Base-by-base conservation (phyloP, 148 eudicot genomes). In the Persicaria maculosa region DNA sequence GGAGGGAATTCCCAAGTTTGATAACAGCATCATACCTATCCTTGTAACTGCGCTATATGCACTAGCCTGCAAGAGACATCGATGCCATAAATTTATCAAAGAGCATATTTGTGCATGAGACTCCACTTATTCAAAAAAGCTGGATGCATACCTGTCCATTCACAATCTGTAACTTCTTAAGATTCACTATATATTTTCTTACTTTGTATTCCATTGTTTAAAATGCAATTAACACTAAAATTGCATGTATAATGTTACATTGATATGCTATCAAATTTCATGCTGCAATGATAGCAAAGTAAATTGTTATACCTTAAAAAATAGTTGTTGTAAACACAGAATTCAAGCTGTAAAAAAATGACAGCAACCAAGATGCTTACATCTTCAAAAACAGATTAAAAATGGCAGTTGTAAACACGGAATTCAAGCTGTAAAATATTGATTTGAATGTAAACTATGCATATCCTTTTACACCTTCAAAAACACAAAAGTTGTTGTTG, bases 41-140 rank as follows among this genome's bases (percentile, higher is more conserved):
- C 86, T 89, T 92, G 87, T 96, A 96, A 68, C 89, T 90, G 77
- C 76, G 77, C 99, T 97, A 96, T 92, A 96, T 69, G 85, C 83
- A 57, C 94, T 94, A 73, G 88, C 85, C 99, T 96, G 88, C 20
- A 75, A 61, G 81, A 44, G 75, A 81, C 72, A 12, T 72, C 40
- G 52, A 12, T 64, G 25, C 16, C 69, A 64, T 61, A 58, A 2
- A 61, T 8, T 61, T 25, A 9, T 12, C 46, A 64, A 64, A 17
- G 44, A 11, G 31, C 69, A 64, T 64, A 64, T 17, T 31, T 36
- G 45, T 36, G 44, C 69, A 64, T 36, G 19, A 11, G n/a, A 64
- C 69, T 10, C 11, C n/a, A 64, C 45, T 4, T 0, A 64, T 12
- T 4, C 14, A n/a, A 64, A 1, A 36, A 64, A 64, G 46, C 8